Evolutionary conservation across 2,329 filamentous ascomycete species (phyloP).

Genomic region (Leptographium galeiforme): DNA sequence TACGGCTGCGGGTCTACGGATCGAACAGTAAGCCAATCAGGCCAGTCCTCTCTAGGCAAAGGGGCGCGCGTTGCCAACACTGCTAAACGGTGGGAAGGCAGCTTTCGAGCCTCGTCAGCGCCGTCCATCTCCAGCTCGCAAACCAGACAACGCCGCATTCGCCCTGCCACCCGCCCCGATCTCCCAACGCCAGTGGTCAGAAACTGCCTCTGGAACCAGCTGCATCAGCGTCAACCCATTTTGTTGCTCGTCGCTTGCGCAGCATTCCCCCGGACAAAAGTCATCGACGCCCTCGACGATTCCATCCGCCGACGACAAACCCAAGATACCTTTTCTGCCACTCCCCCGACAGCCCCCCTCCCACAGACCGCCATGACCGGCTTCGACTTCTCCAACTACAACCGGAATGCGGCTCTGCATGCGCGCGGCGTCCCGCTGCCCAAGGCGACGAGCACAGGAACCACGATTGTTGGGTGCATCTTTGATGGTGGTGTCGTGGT

Average conservation of each 20-base stretch:
- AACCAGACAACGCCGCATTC: neutral
- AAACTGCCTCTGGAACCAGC: too few species aligned
- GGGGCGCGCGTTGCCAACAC: conserved; percentile 3
- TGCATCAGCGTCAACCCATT: neutral
- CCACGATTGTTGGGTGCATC: conserved; percentile 95
- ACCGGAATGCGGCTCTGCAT: conserved; percentile 93
- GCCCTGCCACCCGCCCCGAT: neutral
- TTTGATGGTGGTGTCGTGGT: conserved; percentile 94
- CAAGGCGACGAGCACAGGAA: conserved; percentile 96
- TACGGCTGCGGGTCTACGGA: neutral
- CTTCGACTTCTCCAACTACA: conserved; percentile 99
- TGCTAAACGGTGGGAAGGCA: conserved; percentile 23
- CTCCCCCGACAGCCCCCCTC: neutral
- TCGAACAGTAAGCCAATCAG: conserved; percentile 1
- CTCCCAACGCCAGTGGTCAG: neutral
- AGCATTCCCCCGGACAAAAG: too few species aligned
- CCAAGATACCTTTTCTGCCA: neutral
- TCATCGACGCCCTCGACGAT: neutral
- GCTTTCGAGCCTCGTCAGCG: conserved; percentile 38
- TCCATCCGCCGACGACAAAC: neutral
- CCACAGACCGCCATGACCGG: conserved; percentile 61
- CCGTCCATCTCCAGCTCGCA: neutral
- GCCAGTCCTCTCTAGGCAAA: neutral
- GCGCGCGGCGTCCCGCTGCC: conserved; percentile 86
- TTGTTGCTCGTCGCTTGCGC: too few species aligned